These are phyloP conservation scores for Epichloe scottii DNA, from an alignment of 2,329 filamentous ascomycete genomes.

Conservation along the genomic window DNA sequence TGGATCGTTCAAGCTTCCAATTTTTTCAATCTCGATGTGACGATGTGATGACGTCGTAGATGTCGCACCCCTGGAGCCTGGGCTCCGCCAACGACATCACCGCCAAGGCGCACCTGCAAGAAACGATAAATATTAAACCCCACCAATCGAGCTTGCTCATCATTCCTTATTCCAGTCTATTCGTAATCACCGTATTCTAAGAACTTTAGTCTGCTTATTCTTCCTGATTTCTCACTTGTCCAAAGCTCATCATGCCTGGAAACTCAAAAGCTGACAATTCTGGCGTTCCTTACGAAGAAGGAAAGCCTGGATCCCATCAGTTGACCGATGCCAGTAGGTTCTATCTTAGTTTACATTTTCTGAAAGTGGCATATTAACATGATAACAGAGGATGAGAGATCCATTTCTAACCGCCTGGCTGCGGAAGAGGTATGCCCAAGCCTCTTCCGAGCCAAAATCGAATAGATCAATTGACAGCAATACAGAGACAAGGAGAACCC, in stretches of 20 bases:
- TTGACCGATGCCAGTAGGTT: constrained; percentile 58
- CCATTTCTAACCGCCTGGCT: constrained; percentile 59
- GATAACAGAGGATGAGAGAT: constrained; percentile 50
- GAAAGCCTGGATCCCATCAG: constrained; percentile 55
- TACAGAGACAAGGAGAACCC: constrained; percentile 26
- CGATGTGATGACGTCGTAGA: constrained; percentile 17
- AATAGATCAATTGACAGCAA: constrained; percentile 7
- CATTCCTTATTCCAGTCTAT: background rate
- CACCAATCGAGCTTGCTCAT: background rate
- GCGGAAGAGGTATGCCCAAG: constrained; percentile 39
- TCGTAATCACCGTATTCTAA: background rate
- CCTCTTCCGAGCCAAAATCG: background rate
- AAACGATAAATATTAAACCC: background rate
- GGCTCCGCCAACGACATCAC: constrained; percentile 3
- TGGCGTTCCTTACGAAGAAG: constrained; percentile 54
- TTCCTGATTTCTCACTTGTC: background rate
- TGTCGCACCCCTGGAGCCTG: constrained; percentile 16
- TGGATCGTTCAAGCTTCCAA: background rate
- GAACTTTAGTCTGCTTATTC: background rate
- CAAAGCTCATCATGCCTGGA: constrained; percentile 19
- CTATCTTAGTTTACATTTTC: too few relatives aligned
- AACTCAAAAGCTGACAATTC: constrained; percentile 54
- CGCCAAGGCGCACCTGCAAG: background rate
- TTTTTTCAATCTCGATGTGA: background rate
- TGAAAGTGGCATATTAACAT: background rate